Evolutionary conservation across 345 rosid species (phyloP).

Genomic region (Aethionema arabicum): DNA sequence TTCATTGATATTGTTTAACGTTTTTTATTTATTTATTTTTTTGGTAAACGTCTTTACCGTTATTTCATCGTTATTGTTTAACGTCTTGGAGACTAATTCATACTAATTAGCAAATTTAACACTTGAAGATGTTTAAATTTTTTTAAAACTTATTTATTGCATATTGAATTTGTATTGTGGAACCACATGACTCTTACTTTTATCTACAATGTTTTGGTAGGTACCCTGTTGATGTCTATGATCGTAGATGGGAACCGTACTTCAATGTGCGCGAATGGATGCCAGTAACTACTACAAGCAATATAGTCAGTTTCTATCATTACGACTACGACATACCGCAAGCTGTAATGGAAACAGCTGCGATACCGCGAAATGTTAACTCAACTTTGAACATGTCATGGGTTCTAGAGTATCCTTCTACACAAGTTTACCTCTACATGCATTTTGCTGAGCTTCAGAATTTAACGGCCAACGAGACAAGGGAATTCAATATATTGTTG

Average conservation of each 20-base stretch:
- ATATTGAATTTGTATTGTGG: too few species aligned
- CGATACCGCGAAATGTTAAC: constrained; percentile 8
- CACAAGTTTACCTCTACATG: constrained; percentile 32
- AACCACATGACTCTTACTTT: too few species aligned
- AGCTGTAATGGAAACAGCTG: constrained; percentile 19
- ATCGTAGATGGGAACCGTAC: constrained; percentile 26
- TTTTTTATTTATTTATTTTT: too few species aligned
- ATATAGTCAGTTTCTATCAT: not conserved
- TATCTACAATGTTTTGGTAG: constrained; percentile 9
- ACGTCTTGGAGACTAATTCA: too few species aligned
- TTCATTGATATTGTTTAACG: too few species aligned
- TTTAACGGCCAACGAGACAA: constrained; percentile 42
- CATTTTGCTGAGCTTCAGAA: constrained; percentile 51
- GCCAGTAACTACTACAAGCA: constrained; percentile 21
- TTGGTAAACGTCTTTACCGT: too few species aligned
- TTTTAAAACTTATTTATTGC: too few species aligned
- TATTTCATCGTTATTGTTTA: too few species aligned
- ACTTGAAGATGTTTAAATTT: too few species aligned
- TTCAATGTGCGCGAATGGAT: constrained; percentile 25
- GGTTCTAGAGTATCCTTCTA: constrained; percentile 9
- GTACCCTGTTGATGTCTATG: constrained; percentile 29
- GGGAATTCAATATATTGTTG: constrained; percentile 40
- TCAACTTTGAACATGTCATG: constrained; percentile 23
- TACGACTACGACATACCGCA: constrained; percentile 13
- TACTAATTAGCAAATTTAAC: too few species aligned